Percentiles rank a stretch among this genome's conserved stretches.
Conservation (phyloP, 306 rosid genomes). For the Fragaria iinumae region DNA sequence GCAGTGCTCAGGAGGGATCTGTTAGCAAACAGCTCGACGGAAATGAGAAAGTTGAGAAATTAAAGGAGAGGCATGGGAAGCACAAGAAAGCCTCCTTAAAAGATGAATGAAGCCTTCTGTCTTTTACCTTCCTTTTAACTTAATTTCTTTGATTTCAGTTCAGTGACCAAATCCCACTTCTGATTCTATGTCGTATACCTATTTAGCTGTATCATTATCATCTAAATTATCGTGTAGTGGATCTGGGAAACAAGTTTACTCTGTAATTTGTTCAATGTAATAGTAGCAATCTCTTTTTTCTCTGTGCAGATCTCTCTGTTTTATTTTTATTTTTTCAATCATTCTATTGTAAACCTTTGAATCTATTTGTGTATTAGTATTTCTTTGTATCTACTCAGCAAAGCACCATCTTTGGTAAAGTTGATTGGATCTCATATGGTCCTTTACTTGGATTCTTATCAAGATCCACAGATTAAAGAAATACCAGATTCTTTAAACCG, state of each 20-base stretch:
- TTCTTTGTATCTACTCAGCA: not conserved
- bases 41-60: conserved; percentile 55
- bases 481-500: not conserved
- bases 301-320: conserved; percentile 11
- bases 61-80: conserved; percentile 76
- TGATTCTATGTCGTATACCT: conserved; percentile 15
- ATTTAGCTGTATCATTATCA: conserved; percentile 26
- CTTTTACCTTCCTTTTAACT: conserved; percentile 23
- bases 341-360: not conserved
- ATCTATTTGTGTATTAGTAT: not conserved
- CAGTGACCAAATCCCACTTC: conserved; percentile 1
- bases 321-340: no score
- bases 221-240: conserved; percentile 33
- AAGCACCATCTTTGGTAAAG: not conserved
- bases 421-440: not conserved
- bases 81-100: conserved; percentile 53
- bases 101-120: conserved; percentile 44
- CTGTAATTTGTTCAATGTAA: conserved; percentile 30
- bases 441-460: not conserved
- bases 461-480: not conserved
- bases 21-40: conserved; percentile 68
- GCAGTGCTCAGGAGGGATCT: conserved; percentile 96
- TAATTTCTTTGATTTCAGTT: conserved; percentile 6
- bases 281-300: conserved; percentile 18
- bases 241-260: conserved; percentile 30